Conservation (phyloP, 2,329 filamentous ascomycete species). For the Diaporthe citrichinensis region DNA sequence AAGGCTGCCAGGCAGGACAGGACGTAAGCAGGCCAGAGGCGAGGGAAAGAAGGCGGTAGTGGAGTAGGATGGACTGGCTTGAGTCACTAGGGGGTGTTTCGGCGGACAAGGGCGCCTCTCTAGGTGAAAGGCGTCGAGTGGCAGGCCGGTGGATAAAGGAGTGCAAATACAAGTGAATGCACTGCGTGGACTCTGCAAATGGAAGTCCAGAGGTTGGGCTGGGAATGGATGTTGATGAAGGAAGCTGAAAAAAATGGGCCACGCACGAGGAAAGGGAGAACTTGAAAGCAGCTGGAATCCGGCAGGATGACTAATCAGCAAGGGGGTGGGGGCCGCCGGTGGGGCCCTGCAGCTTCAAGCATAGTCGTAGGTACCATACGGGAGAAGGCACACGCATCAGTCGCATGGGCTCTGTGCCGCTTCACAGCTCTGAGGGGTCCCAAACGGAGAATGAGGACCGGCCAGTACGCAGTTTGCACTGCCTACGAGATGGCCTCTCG, state of each 20-base stretch:
- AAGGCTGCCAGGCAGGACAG: slow-evolving; percentile 21
- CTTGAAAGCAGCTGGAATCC: slow-evolving; percentile 30
- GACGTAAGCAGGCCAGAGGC: slow-evolving; percentile 18
- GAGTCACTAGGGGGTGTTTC: background rate
- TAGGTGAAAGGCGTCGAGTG: background rate
- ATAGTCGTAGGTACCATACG: background rate
- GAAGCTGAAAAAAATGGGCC: slow-evolving; percentile 41
- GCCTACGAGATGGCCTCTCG: no score
- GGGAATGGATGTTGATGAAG: slow-evolving; percentile 37
- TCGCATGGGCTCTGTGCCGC: background rate
- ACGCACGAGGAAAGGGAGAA: slow-evolving; percentile 38
- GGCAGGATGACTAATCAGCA: slow-evolving; percentile 14
- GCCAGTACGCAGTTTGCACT: background rate
- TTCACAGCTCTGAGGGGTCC: background rate
- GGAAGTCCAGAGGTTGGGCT: slow-evolving; percentile 26
- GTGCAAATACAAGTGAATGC: slow-evolving; percentile 24
- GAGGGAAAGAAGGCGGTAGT: slow-evolving; percentile 2
- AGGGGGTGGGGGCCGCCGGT: background rate
- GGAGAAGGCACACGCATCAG: background rate
- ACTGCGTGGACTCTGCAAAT: slow-evolving; percentile 17
- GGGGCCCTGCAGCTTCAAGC: slow-evolving; percentile 2
- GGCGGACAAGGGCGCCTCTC: background rate
- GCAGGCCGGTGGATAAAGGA: slow-evolving; percentile 16
- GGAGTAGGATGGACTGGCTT: background rate
- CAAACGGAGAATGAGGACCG: background rate